A percentile compares a stretch with the other conserved stretches of the same genome.
Conservation (phyloP, 129 eudicot species). For the Saussurea involucrata region DNA sequence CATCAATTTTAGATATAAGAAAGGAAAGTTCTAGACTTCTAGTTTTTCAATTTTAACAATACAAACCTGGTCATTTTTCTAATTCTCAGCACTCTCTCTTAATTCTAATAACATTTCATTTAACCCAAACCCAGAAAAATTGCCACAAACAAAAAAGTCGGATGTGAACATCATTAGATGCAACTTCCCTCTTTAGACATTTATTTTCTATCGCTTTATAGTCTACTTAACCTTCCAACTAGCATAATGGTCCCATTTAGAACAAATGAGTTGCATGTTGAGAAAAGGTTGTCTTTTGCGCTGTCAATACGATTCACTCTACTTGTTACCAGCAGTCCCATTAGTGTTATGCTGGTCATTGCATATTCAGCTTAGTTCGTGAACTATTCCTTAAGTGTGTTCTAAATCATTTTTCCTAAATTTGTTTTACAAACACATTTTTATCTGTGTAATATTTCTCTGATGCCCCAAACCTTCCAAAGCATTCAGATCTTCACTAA, state of each 20-base stretch:
- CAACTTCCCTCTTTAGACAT: not conserved
- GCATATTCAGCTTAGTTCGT: not conserved
- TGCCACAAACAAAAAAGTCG: not conserved
- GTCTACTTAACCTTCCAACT: not conserved
- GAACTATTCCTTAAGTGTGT: not conserved
- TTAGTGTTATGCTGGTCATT: not conserved
- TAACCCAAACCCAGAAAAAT: not conserved
- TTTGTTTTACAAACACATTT: not conserved
- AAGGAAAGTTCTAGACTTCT: not conserved
- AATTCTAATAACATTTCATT: not conserved
- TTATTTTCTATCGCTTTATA: not conserved
- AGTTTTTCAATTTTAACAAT: not conserved
- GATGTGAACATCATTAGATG: not conserved
- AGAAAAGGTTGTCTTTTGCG: not conserved
- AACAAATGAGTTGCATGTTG: not conserved
- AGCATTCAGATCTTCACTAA: too few species aligned
- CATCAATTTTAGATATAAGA: not conserved
- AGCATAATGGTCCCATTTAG: not conserved
- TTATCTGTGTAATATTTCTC: not conserved
- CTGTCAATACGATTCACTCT: not conserved
- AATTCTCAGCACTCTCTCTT: not conserved
- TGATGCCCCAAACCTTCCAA: too few species aligned
- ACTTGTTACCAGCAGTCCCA: not conserved
- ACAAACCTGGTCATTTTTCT: not conserved
- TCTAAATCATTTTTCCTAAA: not conserved